Percentiles rank a stretch among this genome's conserved stretches.
Evolutionary conservation across 2,329 filamentous ascomycete genomes (phyloP).

Genomic region (Aspergillus carbonarius): DNA sequence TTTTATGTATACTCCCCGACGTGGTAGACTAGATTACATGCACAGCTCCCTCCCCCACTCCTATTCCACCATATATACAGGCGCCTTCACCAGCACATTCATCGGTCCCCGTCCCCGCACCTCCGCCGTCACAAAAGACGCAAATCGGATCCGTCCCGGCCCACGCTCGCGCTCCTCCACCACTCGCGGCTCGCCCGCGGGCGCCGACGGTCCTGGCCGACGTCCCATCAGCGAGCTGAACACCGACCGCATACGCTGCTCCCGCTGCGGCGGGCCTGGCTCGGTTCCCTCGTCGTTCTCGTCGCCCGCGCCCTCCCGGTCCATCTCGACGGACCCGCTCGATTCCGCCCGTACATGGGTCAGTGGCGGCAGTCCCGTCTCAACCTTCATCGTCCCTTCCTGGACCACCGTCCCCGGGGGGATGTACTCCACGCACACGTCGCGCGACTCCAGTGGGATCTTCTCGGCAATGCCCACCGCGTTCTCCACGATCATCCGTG

Average conservation of each 20-base stretch:
- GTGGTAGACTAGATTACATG: too few species aligned
- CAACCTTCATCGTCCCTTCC: constrained; percentile 78
- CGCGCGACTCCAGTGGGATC: constrained; percentile 84
- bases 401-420: constrained; percentile 71
- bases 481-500: constrained; percentile 89
- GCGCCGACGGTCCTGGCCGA: constrained; percentile 11
- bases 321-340: constrained; percentile 19
- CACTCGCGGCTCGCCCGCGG: constrained; percentile 21
- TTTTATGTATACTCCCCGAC: background rate
- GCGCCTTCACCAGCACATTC: constrained; percentile 73
- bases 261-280: background rate
- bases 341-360: constrained; percentile 12
- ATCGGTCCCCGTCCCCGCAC: constrained; percentile 62
- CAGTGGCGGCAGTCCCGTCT: constrained; percentile 65
- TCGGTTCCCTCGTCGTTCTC: constrained; percentile 23
- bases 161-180: constrained; percentile 12
- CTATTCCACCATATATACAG: constrained; percentile 56
- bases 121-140: constrained; percentile 72
- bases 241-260: constrained; percentile 39
- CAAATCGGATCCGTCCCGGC: constrained; percentile 64
- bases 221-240: constrained; percentile 41
- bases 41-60: too few species aligned
- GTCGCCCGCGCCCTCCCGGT: constrained; percentile 4
- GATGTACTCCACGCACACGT: constrained; percentile 85
- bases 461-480: constrained; percentile 83